Percentiles rank a stretch among this genome's conserved stretches.
These are phyloP conservation scores for Gastrodia elata DNA, from an alignment of 106 monocot species.

Conservation along the genomic window DNA sequence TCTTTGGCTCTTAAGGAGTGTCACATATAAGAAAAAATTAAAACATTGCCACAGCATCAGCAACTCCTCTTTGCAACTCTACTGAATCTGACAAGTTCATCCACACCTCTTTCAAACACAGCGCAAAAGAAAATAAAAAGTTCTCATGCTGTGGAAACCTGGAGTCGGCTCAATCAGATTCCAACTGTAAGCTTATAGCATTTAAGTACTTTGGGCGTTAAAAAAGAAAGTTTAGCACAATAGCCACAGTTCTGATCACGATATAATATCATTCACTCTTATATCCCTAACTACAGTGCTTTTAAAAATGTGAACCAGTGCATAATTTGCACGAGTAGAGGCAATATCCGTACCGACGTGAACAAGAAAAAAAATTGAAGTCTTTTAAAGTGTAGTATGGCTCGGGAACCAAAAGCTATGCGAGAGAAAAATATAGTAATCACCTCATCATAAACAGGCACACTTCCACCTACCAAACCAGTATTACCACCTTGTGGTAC, in stretches of 20 bases:
- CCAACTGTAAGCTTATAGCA: not conserved
- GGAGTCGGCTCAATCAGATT: not conserved
- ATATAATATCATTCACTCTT: not conserved
- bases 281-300: not conserved
- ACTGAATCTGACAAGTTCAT: too few species aligned
- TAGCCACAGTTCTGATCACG: not conserved
- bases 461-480: slow-evolving; percentile 97
- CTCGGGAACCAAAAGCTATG: not conserved
- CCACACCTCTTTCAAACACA: too few species aligned
- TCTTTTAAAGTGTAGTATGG: not conserved
- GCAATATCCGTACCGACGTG: not conserved
- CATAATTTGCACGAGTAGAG: not conserved
- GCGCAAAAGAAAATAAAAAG: not conserved
- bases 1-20: too few species aligned
- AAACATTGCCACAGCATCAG: too few species aligned
- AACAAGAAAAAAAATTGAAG: not conserved
- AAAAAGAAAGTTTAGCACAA: not conserved
- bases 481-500: slow-evolving; percentile 99
- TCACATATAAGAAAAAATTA: too few species aligned
- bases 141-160: not conserved
- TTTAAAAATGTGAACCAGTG: not conserved
- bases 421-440: not conserved
- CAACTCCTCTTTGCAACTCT: too few species aligned
- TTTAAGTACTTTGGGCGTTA: not conserved
- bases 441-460: slow-evolving; percentile 97